A percentile compares a stretch with the other conserved stretches of the same genome.
These are phyloP conservation scores for Tulasnella calospora DNA, from an alignment of 768 basidiomycete species.

Conservation along the genomic window DNA sequence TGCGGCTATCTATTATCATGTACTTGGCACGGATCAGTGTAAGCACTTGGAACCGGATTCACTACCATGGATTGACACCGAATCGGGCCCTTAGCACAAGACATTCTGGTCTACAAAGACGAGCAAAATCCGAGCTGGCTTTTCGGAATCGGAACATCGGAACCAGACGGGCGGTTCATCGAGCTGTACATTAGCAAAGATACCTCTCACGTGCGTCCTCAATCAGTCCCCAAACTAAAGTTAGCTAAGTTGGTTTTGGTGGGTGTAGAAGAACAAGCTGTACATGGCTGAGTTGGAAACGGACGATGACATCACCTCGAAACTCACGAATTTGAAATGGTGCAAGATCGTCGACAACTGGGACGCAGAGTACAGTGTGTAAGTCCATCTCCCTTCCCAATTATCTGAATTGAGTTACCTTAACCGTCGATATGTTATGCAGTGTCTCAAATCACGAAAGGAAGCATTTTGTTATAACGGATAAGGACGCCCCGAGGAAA, in stretches of 20 bases:
- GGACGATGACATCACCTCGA: constrained; percentile 47
- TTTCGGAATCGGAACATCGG: constrained; percentile 53
- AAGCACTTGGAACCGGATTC: constrained; percentile 19
- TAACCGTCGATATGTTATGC: neutral
- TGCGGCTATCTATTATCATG: constrained; percentile 74
- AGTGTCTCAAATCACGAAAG: constrained; percentile 64
- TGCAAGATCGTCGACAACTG: constrained; percentile 65
- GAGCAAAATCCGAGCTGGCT: constrained; percentile 60
- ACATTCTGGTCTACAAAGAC: constrained; percentile 63
- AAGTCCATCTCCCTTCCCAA: constrained; percentile 32
- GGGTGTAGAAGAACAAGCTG: constrained; percentile 58
- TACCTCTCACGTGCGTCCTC: constrained; percentile 43
- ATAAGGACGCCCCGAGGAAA: constrained; percentile 59
- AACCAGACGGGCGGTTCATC: constrained; percentile 61
- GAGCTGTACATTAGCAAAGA: constrained; percentile 53
- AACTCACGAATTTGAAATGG: constrained; percentile 56
- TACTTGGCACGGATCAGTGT: constrained; percentile 66
- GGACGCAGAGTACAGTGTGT: constrained; percentile 62
- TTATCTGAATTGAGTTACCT: neutral
- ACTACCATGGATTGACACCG: neutral
- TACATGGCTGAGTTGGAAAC: constrained; percentile 67
- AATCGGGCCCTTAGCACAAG: constrained; percentile 49
- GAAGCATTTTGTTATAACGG: constrained; percentile 60
- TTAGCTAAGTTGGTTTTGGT: neutral
- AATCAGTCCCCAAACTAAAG: too few relatives aligned